These are phyloP conservation scores for Flueggea neowawraea DNA, from an alignment of 441 rosid species.

Conservation along the genomic window DNA sequence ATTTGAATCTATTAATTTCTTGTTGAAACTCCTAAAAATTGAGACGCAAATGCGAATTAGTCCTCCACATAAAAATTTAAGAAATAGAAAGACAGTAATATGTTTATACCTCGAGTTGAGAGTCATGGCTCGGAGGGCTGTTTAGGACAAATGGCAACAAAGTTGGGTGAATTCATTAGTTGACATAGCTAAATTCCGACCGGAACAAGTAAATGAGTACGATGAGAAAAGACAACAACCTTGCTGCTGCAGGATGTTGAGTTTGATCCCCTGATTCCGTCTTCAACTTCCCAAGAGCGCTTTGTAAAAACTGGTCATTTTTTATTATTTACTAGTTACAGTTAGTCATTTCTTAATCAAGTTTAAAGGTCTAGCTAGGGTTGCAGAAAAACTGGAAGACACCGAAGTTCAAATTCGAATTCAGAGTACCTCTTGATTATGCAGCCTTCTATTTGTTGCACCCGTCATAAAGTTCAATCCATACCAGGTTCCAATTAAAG, in stretches of 20 bases:
- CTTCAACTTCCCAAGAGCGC: conserved; percentile 27
- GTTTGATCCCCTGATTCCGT: conserved; percentile 16
- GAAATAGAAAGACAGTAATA: neutral
- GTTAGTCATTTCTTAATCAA: no score
- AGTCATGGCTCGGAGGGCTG: conserved; percentile 15
- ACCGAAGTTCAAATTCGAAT: neutral
- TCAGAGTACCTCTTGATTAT: conserved; percentile 30
- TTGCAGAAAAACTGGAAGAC: no score
- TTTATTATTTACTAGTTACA: no score
- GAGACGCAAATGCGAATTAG: neutral
- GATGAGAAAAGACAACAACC: conserved; percentile 12
- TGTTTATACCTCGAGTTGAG: conserved; percentile 31
- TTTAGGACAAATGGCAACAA: neutral
- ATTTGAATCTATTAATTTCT: conserved; percentile 22
- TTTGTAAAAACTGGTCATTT: conserved; percentile 26
- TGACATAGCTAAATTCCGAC: no score
- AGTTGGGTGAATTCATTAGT: no score
- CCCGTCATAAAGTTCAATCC: no score
- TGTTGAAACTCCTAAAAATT: conserved; percentile 29
- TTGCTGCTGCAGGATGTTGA: conserved; percentile 19
- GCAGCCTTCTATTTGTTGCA: conserved; percentile 18
- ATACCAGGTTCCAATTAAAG: no score
- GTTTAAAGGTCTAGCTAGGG: neutral
- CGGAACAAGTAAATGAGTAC: no score
- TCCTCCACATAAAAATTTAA: no score